Evolutionary conservation across 1,139 yeast species (phyloP).

Genomic region (Diutina pseudorugosa): DNA sequence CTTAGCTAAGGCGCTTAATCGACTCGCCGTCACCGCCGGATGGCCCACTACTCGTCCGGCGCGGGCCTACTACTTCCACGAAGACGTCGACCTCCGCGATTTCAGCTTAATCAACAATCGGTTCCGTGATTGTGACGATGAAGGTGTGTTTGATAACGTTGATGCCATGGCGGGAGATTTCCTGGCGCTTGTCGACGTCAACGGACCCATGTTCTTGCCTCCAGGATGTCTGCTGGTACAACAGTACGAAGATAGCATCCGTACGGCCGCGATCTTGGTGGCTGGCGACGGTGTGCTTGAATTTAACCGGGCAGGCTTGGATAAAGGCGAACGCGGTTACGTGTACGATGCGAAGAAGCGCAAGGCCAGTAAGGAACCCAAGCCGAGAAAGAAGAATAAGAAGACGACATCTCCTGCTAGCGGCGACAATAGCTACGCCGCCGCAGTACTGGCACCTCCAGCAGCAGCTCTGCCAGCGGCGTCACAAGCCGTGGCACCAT

Average conservation of each 20-base stretch:
- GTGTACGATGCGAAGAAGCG: neutral
- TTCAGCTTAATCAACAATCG: constrained; percentile 41
- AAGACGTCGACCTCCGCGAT: constrained; percentile 53
- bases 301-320: neutral
- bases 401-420: neutral
- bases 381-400: neutral
- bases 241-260: neutral
- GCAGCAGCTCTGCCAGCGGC: neutral
- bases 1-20: neutral
- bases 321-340: neutral
- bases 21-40: constrained; percentile 18
- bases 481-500: neutral
- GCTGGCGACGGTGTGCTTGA: neutral
- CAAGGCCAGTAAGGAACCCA: neutral
- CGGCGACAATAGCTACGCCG: neutral
- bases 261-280: neutral
- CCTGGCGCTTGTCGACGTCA: neutral
- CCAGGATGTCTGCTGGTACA: neutral
- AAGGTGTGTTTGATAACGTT: constrained; percentile 20
- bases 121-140: constrained; percentile 51
- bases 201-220: neutral
- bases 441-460: neutral
- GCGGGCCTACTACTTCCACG: constrained; percentile 46
- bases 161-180: constrained; percentile 10
- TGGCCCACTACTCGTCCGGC: constrained; percentile 14